Percentiles rank a stretch among this genome's conserved stretches.
Evolutionary conservation across 441 rosid genomes (phyloP).

Genomic region (Gossypium schwendimanii): DNA sequence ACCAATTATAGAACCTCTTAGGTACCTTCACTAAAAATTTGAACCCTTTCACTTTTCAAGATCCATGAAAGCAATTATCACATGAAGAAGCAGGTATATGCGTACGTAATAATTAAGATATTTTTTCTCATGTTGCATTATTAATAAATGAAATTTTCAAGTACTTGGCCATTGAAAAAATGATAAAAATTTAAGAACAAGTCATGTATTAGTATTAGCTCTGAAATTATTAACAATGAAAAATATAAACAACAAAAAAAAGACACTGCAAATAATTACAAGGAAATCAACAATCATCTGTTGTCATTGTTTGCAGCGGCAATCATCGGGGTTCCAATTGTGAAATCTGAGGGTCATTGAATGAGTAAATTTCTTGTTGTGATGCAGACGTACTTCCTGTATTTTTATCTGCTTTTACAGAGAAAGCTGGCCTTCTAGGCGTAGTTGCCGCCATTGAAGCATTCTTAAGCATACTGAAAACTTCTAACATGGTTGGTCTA

Average conservation of each 20-base stretch:
- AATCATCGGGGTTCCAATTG: conserved; percentile 20
- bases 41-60: background rate
- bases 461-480: conserved; percentile 25
- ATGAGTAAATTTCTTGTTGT: conserved; percentile 10
- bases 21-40: background rate
- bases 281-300: background rate
- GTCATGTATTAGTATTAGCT: background rate
- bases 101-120: background rate
- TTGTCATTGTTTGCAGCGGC: background rate
- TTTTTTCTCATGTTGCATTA: background rate
- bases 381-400: conserved; percentile 2
- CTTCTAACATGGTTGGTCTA: conserved; percentile 31
- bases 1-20: too few relatives aligned
- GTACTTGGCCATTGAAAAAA: too few relatives aligned
- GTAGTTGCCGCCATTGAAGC: background rate
- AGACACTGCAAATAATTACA: background rate
- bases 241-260: background rate
- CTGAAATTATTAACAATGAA: background rate
- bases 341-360: conserved; percentile 18
- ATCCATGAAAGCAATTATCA: background rate
- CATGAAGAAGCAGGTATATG: background rate
- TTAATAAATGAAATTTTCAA: too few relatives aligned
- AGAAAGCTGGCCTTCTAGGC: conserved; percentile 34
- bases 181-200: background rate
- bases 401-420: background rate